These are phyloP conservation scores for Cladophialophora exuberans DNA, from an alignment of 2,329 filamentous ascomycete species.

Conservation along the genomic window DNA sequence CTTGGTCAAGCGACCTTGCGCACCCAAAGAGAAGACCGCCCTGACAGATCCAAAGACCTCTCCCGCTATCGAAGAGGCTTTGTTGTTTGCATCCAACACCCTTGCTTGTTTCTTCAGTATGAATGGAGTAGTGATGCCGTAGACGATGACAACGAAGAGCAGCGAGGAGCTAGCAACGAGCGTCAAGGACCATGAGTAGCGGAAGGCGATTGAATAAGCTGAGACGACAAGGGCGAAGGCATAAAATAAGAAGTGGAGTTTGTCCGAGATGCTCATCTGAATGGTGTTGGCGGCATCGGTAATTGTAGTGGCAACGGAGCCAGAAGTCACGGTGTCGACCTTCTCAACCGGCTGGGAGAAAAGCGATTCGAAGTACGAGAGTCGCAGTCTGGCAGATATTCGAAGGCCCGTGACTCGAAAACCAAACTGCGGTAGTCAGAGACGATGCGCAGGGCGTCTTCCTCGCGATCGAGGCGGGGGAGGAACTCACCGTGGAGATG, in stretches of 20 bases:
- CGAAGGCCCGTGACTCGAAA: slow-evolving; percentile 56
- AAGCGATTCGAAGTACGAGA: slow-evolving; percentile 54
- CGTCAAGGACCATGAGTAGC: slow-evolving; percentile 57
- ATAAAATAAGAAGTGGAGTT: slow-evolving; percentile 50
- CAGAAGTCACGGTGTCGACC: slow-evolving; percentile 55
- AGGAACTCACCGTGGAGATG: slow-evolving; percentile 57
- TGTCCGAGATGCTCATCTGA: slow-evolving; percentile 59
- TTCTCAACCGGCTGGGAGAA: slow-evolving; percentile 55
- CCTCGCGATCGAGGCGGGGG: not conserved
- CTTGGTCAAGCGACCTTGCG: slow-evolving; percentile 40
- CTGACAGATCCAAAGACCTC: slow-evolving; percentile 49
- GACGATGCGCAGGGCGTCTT: not conserved
- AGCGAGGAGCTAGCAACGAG: slow-evolving; percentile 54
- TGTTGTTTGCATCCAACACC: slow-evolving; percentile 37
- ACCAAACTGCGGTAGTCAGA: slow-evolving; percentile 40
- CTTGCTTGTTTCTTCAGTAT: slow-evolving; percentile 35
- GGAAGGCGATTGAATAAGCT: slow-evolving; percentile 56
- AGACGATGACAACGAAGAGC: slow-evolving; percentile 43
- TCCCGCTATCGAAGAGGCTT: slow-evolving; percentile 50
- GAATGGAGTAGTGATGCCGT: slow-evolving; percentile 38
- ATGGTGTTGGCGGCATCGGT: slow-evolving; percentile 57
- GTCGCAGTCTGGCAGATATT: slow-evolving; percentile 54
- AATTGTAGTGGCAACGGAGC: slow-evolving; percentile 56
- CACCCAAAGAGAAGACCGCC: slow-evolving; percentile 50
- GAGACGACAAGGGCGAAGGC: slow-evolving; percentile 46